Base-by-base conservation (phyloP, 192 early-diverging fungal species). In the Backusella psychrophila region DNA sequence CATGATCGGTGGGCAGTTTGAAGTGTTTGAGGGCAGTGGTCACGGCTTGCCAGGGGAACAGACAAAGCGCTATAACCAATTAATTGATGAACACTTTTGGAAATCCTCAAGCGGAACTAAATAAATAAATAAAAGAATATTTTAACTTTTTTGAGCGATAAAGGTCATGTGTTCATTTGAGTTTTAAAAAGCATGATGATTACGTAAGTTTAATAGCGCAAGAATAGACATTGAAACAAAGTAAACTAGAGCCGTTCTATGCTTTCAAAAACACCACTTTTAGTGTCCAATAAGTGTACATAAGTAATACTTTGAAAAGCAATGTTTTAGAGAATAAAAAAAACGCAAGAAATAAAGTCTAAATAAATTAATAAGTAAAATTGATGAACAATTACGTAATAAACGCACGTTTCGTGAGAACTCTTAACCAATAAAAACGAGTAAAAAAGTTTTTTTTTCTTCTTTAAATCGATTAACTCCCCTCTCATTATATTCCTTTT, bases 1-100 rank as follows among this genome's bases (percentile, higher is more conserved):
- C 41, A 69, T 78, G 31, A 26, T 85, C 6, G 59, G 68, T 15
- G 75, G 70, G 11, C 65, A 71, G 2, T 69, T 79, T 35, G 77
- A 85, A 46, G 53, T 73, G 9, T 85, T 83, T 74, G 70, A 83
- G 53, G 79, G 82, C 15, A 75, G 77, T 66, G 84, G 84, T 1
- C 84, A 85, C 66, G 79, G 65, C 19, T 12, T 83, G 15, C 76
- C 77, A 4, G 72, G 76, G 41, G 82, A 85, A 72, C 69, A 79
- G 66, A 15, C 59, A 6, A 69, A 81, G 38, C 21, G 74, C 8
- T 85, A 85, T 21, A 83, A 85, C 35, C 23, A 66, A 12, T 63
- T 79, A 35, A 73, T 85, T 38, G 66, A 77, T 41, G 59, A 76
- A 4, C 82, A 83, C 52, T 83, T 85, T 33, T 63, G 56, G 56